phyloP scores from a whole-genome alignment of 768 basidiomycete species.

The Lentinula lateritia region DNA sequence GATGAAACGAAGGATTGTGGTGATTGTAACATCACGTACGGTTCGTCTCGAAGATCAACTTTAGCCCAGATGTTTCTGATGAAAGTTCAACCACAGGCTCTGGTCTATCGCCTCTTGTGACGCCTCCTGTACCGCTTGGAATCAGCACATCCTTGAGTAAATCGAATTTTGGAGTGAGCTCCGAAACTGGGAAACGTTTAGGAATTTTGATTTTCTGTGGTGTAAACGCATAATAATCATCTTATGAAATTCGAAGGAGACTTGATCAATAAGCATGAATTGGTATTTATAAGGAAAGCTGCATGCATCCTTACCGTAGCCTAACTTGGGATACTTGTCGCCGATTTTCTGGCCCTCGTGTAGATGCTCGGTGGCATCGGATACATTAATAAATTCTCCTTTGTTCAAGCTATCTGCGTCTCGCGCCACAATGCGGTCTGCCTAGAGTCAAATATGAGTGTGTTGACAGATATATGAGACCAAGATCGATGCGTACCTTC shows the following conservation, averaged over 20 bases:
- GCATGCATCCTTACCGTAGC: constrained; percentile 47
- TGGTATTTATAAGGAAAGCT: too few relatives aligned
- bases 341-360: constrained; percentile 51
- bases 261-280: neutral
- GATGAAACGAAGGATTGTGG: neutral
- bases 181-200: constrained; percentile 38
- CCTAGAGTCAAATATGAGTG: constrained; percentile 24
- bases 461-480: neutral
- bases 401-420: constrained; percentile 45
- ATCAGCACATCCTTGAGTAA: constrained; percentile 37
- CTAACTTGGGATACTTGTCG: constrained; percentile 46
- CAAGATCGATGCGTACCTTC: constrained; percentile 21
- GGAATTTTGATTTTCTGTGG: constrained; percentile 29
- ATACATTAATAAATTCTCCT: constrained; percentile 42
- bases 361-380: constrained; percentile 42
- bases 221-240: constrained; percentile 60
- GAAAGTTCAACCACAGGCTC: constrained; percentile 48
- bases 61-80: constrained; percentile 54
- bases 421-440: constrained; percentile 50
- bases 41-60: constrained; percentile 60
- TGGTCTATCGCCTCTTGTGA: constrained; percentile 18
- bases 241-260: constrained; percentile 25
- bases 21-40: constrained; percentile 37
- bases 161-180: constrained; percentile 38
- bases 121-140: constrained; percentile 7